A percentile compares a stretch with the other conserved stretches of the same genome.
These are phyloP conservation scores for Camptophora hylomeconis DNA, from an alignment of 2,329 filamentous ascomycete species.

Conservation along the genomic window DNA sequence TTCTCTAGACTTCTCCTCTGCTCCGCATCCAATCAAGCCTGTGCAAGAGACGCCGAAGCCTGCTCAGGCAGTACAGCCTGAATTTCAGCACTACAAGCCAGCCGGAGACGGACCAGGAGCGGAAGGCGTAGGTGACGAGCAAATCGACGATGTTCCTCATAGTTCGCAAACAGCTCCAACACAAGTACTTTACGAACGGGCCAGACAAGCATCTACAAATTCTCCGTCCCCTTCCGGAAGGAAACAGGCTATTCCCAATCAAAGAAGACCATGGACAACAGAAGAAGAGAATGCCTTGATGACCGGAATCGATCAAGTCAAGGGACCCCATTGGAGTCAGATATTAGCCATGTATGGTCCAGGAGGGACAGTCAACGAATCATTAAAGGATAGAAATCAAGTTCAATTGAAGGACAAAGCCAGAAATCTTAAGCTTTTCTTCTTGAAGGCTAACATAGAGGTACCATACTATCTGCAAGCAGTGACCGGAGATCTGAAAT, in stretches of 20 bases:
- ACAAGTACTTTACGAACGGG: conserved; percentile 44
- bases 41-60: conserved; percentile 5
- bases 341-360: conserved; percentile 74
- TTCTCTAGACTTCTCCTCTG: too few relatives aligned
- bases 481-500: conserved; percentile 61
- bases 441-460: conserved; percentile 26
- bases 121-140: too few relatives aligned
- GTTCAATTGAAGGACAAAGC: conserved; percentile 44
- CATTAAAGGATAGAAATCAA: conserved; percentile 53
- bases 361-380: conserved; percentile 66
- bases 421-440: conserved; percentile 38
- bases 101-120: conserved; percentile 1
- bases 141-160: conserved; percentile 20
- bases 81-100: conserved; percentile 6
- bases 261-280: conserved; percentile 70
- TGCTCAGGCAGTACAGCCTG: conserved; percentile 2
- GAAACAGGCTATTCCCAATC: conserved; percentile 39
- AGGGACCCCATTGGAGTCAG: conserved; percentile 86
- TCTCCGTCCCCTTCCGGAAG: conserved; percentile 41
- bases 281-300: conserved; percentile 86
- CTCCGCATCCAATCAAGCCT: too few relatives aligned
- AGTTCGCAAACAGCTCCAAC: conserved; percentile 37
- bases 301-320: conserved; percentile 75
- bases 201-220: conserved; percentile 41
- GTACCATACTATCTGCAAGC: conserved; percentile 9